Conservation (phyloP, 139 green algal species). For the Chlorella sp. region DNA sequence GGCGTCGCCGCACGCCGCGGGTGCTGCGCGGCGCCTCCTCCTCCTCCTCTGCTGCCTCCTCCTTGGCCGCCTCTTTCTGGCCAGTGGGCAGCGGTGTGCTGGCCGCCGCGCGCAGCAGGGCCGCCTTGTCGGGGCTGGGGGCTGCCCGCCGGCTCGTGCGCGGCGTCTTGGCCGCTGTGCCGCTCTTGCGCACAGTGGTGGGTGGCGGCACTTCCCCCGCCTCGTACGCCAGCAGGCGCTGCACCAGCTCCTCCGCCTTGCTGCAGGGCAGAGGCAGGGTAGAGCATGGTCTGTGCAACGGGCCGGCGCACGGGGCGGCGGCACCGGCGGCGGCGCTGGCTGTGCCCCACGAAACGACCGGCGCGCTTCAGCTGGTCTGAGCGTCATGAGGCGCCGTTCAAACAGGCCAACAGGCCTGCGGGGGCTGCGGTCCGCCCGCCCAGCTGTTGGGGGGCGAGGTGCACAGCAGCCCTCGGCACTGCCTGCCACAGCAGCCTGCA, state of each 20-base stretch:
- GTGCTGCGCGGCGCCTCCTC: background rate
- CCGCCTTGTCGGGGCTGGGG: background rate
- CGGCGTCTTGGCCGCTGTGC: constrained; percentile 4
- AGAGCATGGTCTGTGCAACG: too few relatives aligned
- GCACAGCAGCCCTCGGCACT: too few relatives aligned
- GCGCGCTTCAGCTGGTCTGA: too few relatives aligned
- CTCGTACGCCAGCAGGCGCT: background rate
- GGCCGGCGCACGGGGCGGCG: too few relatives aligned
- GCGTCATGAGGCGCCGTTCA: too few relatives aligned
- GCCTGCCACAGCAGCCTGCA: too few relatives aligned
- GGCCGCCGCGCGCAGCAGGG: constrained; percentile 1
- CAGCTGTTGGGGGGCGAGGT: too few relatives aligned
- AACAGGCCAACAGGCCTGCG: too few relatives aligned
- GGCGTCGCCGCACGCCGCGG: background rate
- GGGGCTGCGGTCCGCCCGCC: too few relatives aligned
- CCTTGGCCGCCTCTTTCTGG: background rate
- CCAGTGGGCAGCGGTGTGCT: constrained; percentile 13
- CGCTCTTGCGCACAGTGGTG: constrained; percentile 6
- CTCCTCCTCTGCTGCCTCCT: background rate
- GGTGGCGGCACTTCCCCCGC: background rate
- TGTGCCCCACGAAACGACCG: too few relatives aligned
- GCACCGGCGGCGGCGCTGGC: too few relatives aligned
- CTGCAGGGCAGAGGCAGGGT: background rate
- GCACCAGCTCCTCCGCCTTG: background rate
- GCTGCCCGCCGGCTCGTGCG: background rate